Evolutionary conservation across 495 filamentous ascomycete genomes (phyloP).

Genomic region (Chaetomium fimeti): DNA sequence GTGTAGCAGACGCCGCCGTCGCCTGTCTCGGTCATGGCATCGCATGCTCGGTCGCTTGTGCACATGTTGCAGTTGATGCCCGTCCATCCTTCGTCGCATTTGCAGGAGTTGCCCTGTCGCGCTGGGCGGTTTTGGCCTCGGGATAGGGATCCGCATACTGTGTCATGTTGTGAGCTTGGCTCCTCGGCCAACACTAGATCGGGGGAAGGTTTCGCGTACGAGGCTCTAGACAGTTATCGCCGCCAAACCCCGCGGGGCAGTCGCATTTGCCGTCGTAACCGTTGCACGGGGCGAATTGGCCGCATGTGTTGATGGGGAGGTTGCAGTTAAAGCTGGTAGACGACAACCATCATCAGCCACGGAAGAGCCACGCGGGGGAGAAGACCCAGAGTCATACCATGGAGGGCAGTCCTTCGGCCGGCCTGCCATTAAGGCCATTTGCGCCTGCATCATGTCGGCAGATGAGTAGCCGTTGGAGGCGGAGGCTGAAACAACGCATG

Average conservation of each 20-base stretch:
- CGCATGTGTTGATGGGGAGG: slow-evolving; percentile 83
- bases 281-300: slow-evolving; percentile 83
- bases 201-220: slow-evolving; percentile 41
- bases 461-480: slow-evolving; percentile 49
- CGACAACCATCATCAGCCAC: neutral
- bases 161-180: slow-evolving; percentile 7
- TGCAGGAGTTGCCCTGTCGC: slow-evolving; percentile 65
- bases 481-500: slow-evolving; percentile 43
- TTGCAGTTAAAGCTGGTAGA: slow-evolving; percentile 90
- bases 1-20: slow-evolving; percentile 87
- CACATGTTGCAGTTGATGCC: slow-evolving; percentile 99
- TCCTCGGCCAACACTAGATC: neutral
- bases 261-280: slow-evolving; percentile 84
- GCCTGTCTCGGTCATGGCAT: slow-evolving; percentile 75
- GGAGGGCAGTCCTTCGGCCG: slow-evolving; percentile 62
- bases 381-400: slow-evolving; percentile 48
- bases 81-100: slow-evolving; percentile 93
- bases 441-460: slow-evolving; percentile 52
- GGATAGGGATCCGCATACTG: slow-evolving; percentile 82
- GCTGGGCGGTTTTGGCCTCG: slow-evolving; percentile 71
- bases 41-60: slow-evolving; percentile 73
- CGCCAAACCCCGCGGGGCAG: slow-evolving; percentile 88
- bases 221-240: slow-evolving; percentile 84
- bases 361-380: neutral
- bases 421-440: slow-evolving; percentile 51